A percentile compares a stretch with the other conserved stretches of the same genome.
Conservation (phyloP, 2,329 filamentous ascomycete genomes). For the Lecanicillium sp. region DNA sequence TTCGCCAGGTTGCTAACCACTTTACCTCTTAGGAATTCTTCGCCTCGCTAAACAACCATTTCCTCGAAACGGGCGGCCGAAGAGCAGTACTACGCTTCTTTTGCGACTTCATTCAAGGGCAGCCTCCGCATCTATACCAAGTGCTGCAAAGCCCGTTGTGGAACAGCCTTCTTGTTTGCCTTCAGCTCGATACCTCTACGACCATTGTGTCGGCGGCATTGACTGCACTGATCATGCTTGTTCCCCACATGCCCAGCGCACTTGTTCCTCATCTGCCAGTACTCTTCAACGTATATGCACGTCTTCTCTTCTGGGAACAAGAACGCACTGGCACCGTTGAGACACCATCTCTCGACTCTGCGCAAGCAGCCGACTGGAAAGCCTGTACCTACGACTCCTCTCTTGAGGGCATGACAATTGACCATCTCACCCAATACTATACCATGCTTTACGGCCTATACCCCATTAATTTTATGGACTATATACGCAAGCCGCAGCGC, state of each 20-base stretch:
- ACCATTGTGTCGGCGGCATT: conserved; percentile 69
- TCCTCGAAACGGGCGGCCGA: conserved; percentile 57
- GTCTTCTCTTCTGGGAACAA: conserved; percentile 71
- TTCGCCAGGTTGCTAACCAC: conserved; percentile 3
- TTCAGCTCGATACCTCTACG: conserved; percentile 72
- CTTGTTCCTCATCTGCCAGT: conserved; percentile 61
- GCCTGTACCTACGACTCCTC: conserved; percentile 54
- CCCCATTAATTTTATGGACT: conserved; percentile 79
- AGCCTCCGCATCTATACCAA: conserved; percentile 72
- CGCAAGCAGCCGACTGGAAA: conserved; percentile 48
- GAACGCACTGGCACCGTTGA: conserved; percentile 35
- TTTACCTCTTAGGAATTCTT: conserved; percentile 51
- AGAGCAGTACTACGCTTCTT: conserved; percentile 59
- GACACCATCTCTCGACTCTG: conserved; percentile 29
- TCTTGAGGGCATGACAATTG: conserved; percentile 52
- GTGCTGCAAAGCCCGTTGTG: conserved; percentile 67
- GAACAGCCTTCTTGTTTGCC: conserved; percentile 61
- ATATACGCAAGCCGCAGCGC: conserved; percentile 73
- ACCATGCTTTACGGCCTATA: conserved; percentile 78
- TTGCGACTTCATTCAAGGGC: conserved; percentile 64
- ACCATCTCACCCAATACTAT: conserved; percentile 67
- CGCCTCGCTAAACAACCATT: conserved; percentile 53
- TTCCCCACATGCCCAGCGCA: conserved; percentile 72
- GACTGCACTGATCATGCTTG: conserved; percentile 69
- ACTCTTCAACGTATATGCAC: conserved; percentile 74